Evolutionary conservation across 2,329 filamentous ascomycete species (phyloP).

Genomic region (Rutstroemia sydowiana): DNA sequence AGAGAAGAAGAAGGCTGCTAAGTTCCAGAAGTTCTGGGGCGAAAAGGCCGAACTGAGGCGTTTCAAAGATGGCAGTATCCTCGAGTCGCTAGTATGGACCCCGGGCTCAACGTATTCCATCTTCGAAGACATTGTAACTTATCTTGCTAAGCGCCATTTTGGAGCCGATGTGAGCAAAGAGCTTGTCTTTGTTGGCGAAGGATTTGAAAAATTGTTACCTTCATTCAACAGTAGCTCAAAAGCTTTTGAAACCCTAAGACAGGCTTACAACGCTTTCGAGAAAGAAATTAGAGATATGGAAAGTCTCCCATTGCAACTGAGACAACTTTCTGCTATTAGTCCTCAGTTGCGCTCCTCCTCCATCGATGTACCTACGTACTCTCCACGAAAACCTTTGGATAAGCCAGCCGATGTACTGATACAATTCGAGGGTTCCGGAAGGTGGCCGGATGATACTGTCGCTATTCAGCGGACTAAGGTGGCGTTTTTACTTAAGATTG

Average conservation of each 20-base stretch:
- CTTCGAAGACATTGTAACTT: slow-evolving; percentile 70
- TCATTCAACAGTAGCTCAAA: slow-evolving; percentile 31
- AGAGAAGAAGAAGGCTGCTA: slow-evolving; percentile 71
- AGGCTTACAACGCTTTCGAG: slow-evolving; percentile 67
- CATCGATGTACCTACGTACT: slow-evolving; percentile 43
- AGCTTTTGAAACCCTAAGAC: slow-evolving; percentile 60
- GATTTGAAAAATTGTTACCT: slow-evolving; percentile 38
- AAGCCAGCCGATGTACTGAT: slow-evolving; percentile 71
- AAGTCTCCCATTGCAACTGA: slow-evolving; percentile 78
- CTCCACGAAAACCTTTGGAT: slow-evolving; percentile 32
- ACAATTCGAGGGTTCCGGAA: slow-evolving; percentile 86
- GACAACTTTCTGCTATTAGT: slow-evolving; percentile 68
- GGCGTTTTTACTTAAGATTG: slow-evolving; percentile 68
- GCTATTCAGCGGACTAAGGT: slow-evolving; percentile 93
- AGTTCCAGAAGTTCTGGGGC: slow-evolving; percentile 90
- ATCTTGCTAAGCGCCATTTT: slow-evolving; percentile 65
- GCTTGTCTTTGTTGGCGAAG: slow-evolving; percentile 38
- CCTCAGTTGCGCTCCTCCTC: slow-evolving; percentile 69
- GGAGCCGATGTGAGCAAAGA: slow-evolving; percentile 40
- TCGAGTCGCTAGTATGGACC: slow-evolving; percentile 87
- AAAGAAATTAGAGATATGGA: slow-evolving; percentile 69
- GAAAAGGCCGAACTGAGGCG: slow-evolving; percentile 86
- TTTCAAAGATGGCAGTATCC: slow-evolving; percentile 91
- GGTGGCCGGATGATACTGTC: slow-evolving; percentile 86
- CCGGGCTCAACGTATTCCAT: slow-evolving; percentile 53